Percentiles rank a stretch among this genome's conserved stretches.
phyloP scores from a whole-genome alignment of 176 grass and related monocot species.

The Zea mays region Zm-B73-REFERENCE-NAM-5.0 NC_050100.1:64538501-64539000 shows the following conservation, averaged over 20 bases:
- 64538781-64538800: conserved; percentile 44
- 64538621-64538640: conserved; percentile 4
- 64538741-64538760: conserved; percentile 20
- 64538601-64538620: conserved; percentile 35
- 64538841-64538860: too few relatives aligned
- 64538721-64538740: neutral
- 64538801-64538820: neutral
- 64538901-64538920: neutral
- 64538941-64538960: neutral
- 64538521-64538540: conserved; percentile 35
- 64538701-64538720: conserved; percentile 14
- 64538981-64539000: neutral
- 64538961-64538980: neutral
- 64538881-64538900: too few relatives aligned
- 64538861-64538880: too few relatives aligned
- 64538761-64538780: conserved; percentile 31
- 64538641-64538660: neutral
- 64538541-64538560: conserved; percentile 11
- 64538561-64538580: neutral
- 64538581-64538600: neutral
- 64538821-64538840: too few relatives aligned
- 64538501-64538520: neutral
- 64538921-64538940: neutral
- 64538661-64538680: neutral
- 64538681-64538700: conserved; percentile 28